phyloP scores from a whole-genome alignment of 495 filamentous ascomycete genomes.

The Penicillium diatomitis region DNA sequence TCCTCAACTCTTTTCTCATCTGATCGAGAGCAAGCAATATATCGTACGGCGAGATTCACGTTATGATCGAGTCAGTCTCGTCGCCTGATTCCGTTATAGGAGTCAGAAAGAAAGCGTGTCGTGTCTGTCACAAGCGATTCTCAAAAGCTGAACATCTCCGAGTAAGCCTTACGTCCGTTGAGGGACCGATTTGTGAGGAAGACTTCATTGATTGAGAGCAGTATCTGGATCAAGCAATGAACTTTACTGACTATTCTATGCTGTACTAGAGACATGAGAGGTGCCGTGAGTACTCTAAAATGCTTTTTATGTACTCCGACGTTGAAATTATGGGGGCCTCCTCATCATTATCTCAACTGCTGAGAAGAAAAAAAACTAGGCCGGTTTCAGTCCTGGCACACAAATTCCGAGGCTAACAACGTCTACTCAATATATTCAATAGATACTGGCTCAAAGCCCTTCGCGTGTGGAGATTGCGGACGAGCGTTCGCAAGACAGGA shows the following conservation, averaged over 20 bases:
- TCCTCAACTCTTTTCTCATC: not conserved
- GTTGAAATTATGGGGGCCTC: too few species aligned
- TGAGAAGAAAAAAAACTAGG: too few species aligned
- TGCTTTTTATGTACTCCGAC: not conserved
- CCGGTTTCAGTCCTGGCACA: too few species aligned
- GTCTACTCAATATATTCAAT: not conserved
- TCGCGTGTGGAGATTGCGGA: slow-evolving; percentile 33
- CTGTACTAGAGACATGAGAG: slow-evolving; percentile 37
- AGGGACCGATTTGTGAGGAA: not conserved
- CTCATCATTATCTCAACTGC: not conserved
- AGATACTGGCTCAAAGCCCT: slow-evolving; percentile 42
- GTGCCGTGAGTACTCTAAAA: slow-evolving; percentile 28
- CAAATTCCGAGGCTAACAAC: slow-evolving; percentile 5
- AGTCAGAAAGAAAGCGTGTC: slow-evolving; percentile 30
- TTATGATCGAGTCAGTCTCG: slow-evolving; percentile 6
- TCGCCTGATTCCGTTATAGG: slow-evolving; percentile 3
- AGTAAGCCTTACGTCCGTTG: slow-evolving; percentile 16
- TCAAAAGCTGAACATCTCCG: slow-evolving; percentile 39
- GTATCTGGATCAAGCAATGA: too few species aligned
- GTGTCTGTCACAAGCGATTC: slow-evolving; percentile 35
- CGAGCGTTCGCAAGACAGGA: slow-evolving; percentile 40
- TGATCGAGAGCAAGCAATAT: not conserved
- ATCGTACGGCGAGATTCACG: too few species aligned
- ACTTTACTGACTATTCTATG: slow-evolving; percentile 10
- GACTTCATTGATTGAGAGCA: too few species aligned